Percentiles rank a stretch among this genome's conserved stretches.
Evolutionary conservation across 257 asterid species (phyloP).

Genomic region (Nicotiana benthamiana): DNA sequence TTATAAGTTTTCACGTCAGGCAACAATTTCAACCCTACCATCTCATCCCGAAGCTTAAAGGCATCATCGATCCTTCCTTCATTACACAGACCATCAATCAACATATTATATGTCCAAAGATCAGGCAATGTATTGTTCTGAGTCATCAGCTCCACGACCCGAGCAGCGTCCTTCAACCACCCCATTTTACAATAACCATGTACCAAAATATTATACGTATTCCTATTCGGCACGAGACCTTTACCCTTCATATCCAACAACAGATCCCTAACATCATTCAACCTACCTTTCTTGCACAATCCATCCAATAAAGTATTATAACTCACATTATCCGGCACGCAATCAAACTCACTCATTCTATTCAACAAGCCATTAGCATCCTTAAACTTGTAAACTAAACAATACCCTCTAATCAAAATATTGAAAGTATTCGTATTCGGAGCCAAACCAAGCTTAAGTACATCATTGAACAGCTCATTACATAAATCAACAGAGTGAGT

Average conservation of each 20-base stretch:
- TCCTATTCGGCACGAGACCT: slow-evolving; percentile 51
- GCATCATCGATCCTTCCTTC: slow-evolving; percentile 65
- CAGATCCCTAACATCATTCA: slow-evolving; percentile 57
- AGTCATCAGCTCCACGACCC: slow-evolving; percentile 60
- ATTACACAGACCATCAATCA: slow-evolving; percentile 60
- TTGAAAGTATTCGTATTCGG: slow-evolving; percentile 62
- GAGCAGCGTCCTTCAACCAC: slow-evolving; percentile 67
- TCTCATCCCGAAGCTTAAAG: slow-evolving; percentile 47
- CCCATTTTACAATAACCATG: slow-evolving; percentile 74
- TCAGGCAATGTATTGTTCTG: slow-evolving; percentile 51
- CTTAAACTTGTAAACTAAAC: slow-evolving; percentile 47
- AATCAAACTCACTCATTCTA: slow-evolving; percentile 42
- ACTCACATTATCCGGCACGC: slow-evolving; percentile 57
- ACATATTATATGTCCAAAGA: slow-evolving; percentile 62
- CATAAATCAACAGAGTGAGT: slow-evolving; percentile 37
- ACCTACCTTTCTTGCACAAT: slow-evolving; percentile 62
- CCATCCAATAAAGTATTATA: slow-evolving; percentile 62
- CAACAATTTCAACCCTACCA: slow-evolving; percentile 51
- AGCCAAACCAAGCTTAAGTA: slow-evolving; percentile 42
- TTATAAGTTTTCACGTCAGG: slow-evolving; percentile 77
- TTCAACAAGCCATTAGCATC: slow-evolving; percentile 49
- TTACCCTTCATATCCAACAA: slow-evolving; percentile 61
- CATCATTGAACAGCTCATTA: slow-evolving; percentile 57
- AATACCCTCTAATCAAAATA: slow-evolving; percentile 60
- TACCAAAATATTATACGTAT: slow-evolving; percentile 64